A percentile compares a stretch with the other conserved stretches of the same genome.
Evolutionary conservation across 257 asterid species (phyloP).

Genomic region (Scutellaria baicalensis): DNA sequence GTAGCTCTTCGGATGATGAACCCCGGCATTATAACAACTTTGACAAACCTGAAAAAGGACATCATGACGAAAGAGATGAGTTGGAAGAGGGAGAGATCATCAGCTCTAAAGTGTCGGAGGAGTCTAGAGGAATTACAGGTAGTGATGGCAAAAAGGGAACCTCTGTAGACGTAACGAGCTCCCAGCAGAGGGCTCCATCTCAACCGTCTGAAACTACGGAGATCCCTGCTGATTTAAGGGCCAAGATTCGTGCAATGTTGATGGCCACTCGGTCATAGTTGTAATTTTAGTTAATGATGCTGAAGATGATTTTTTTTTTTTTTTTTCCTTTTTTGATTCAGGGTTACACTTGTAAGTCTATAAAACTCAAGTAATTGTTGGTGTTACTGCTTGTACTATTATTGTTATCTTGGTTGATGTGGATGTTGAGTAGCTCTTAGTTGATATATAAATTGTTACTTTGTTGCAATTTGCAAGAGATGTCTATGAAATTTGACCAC

Average conservation of each 20-base stretch:
- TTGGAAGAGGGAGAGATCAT: slow-evolving; percentile 87
- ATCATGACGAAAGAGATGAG: slow-evolving; percentile 27
- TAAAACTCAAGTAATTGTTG: too few relatives aligned
- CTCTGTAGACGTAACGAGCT: slow-evolving; percentile 19
- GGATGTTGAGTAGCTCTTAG: too few relatives aligned
- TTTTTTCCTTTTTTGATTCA: too few relatives aligned
- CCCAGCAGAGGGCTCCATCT: slow-evolving; percentile 34
- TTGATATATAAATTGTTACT: too few relatives aligned
- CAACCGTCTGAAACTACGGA: slow-evolving; percentile 37
- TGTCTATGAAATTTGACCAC: too few relatives aligned
- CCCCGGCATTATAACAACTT: not conserved
- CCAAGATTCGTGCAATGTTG: slow-evolving; percentile 61
- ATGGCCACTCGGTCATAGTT: slow-evolving; percentile 29
- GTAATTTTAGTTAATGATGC: not conserved
- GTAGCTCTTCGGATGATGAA: slow-evolving; percentile 31
- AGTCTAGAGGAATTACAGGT: slow-evolving; percentile 27
- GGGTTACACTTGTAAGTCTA: not conserved
- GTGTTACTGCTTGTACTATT: too few relatives aligned
- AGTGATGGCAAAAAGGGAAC: slow-evolving; percentile 36
- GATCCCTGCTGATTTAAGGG: slow-evolving; percentile 74
- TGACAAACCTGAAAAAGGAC: slow-evolving; percentile 13
- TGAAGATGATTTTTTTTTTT: not conserved
- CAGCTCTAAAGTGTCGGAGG: slow-evolving; percentile 41
- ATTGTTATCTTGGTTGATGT: too few relatives aligned
- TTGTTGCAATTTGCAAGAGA: too few relatives aligned